Evolutionary conservation across 352 stramenopile genomes (phyloP).

Genomic region (Thraustotheca clavata): DNA sequence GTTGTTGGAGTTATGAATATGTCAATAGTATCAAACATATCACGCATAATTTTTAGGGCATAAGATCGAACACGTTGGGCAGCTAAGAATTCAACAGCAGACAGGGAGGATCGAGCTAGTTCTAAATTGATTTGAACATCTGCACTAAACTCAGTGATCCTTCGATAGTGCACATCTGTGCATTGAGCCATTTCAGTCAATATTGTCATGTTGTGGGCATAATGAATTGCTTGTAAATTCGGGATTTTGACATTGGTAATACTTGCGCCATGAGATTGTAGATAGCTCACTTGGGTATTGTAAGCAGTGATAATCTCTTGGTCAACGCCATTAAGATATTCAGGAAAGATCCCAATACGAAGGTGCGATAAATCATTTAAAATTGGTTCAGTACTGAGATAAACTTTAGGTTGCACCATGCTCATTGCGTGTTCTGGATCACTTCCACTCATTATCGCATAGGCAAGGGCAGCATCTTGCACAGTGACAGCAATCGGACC

Average conservation of each 20-base stretch:
- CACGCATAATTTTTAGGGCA: conserved; percentile 61
- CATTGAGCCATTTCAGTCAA: conserved; percentile 67
- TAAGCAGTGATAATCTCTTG: conserved; percentile 43
- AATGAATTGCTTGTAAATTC: conserved; percentile 65
- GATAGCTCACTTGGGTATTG: conserved; percentile 36
- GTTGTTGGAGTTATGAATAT: conserved; percentile 84
- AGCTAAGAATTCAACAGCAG: conserved; percentile 68
- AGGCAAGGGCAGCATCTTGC: conserved; percentile 72
- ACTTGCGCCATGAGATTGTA: conserved; percentile 48
- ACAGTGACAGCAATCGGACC: conserved; percentile 74
- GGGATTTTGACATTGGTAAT: conserved; percentile 71
- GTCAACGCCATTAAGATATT: conserved; percentile 65
- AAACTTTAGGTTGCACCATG: conserved; percentile 36
- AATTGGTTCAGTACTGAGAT: conserved; percentile 47
- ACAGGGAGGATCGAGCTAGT: conserved; percentile 50
- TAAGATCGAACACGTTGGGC: conserved; percentile 80
- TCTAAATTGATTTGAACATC: conserved; percentile 67
- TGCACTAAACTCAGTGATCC: conserved; percentile 46
- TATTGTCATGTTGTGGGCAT: conserved; percentile 78
- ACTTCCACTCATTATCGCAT: conserved; percentile 69
- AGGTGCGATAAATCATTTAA: conserved; percentile 51
- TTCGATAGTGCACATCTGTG: conserved; percentile 54
- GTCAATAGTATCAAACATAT: conserved; percentile 79
- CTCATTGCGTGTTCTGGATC: conserved; percentile 39
- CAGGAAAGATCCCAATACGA: conserved; percentile 68